Percentiles rank a stretch among this genome's conserved stretches.
Conservation (phyloP, 306 rosid genomes). For the Medicago lupulina region DNA sequence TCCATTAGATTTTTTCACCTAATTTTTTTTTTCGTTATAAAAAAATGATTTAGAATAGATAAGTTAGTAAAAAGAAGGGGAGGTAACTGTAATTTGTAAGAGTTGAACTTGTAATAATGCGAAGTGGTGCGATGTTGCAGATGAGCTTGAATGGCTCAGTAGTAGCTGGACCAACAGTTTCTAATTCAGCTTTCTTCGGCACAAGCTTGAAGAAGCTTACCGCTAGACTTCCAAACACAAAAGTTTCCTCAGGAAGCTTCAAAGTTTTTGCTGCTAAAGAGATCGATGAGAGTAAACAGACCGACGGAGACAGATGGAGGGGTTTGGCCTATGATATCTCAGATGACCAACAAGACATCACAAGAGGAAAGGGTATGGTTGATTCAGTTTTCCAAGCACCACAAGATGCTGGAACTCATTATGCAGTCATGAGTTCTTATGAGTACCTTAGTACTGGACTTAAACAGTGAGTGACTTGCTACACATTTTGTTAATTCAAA, state of each 20-base stretch:
- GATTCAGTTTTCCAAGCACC: constrained; percentile 93
- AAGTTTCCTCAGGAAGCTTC: constrained; percentile 60
- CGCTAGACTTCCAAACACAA: constrained; percentile 55
- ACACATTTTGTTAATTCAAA: neutral
- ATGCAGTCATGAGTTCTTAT: constrained; percentile 83
- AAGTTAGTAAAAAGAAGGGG: neutral
- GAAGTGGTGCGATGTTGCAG: constrained; percentile 52
- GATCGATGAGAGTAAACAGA: constrained; percentile 59
- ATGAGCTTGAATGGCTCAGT: constrained; percentile 66
- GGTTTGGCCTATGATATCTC: constrained; percentile 78
- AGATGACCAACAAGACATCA: constrained; percentile 96
- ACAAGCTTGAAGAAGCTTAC: constrained; percentile 76
- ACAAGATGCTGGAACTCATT: constrained; percentile 64
- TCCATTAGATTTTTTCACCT: neutral
- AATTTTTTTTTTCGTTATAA: neutral
- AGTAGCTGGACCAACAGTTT: constrained; percentile 57
- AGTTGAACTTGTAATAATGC: neutral
- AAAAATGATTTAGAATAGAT: neutral
- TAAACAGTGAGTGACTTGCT: constrained; percentile 52
- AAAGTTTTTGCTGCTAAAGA: constrained; percentile 58
- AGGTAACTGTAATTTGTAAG: neutral
- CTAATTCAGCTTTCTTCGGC: constrained; percentile 76
- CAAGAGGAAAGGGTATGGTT: constrained; percentile 96
- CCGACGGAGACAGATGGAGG: constrained; percentile 69
- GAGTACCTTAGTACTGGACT: constrained; percentile 88